Evolutionary conservation across 768 basidiomycete species (phyloP), one percentile per base, ranked within the genome.

Genomic region (Termitomyces sp.): DNA sequence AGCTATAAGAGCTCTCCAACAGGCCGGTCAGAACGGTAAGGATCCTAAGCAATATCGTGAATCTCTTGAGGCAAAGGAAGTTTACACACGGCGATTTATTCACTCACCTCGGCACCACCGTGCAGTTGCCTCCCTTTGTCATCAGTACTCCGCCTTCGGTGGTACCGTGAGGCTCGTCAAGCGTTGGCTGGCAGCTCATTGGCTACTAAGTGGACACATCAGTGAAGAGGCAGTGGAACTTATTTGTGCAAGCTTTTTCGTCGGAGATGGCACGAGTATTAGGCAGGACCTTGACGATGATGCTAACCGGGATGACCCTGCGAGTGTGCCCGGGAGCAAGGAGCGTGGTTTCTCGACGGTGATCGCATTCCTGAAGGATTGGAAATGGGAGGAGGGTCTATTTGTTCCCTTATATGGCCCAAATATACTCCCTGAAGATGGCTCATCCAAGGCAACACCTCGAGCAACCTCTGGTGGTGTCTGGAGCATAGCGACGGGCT

Each of bases 111-210:
- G 84, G 35, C 96, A 98, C 65, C 97, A 99, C 66, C 79, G 88
- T 0, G 89, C 90, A 0, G 77, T 98, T 47, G 82, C 87, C 0
- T 81, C 88, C 2, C 75, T 98, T 20, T 86, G 85, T 51, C 94
- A 98, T 69, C 85, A 83, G 48, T 88, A 84, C 65, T 70, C 83
- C 0, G 90, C 94, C 11, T 97, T 86, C 70, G 79, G 92, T 3
- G 85, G 88, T 9, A 94, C 95, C 0, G 89, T 92, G 16, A 80
- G 97, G 40, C 79, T 98, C 16, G 82, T 91, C 52, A 96, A 98
- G 74, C 82, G 96, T 44, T 99, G 97, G 97, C 75, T 98, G 54
- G 85, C 90, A 0, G 76, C 88, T 7, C 97, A 99, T 67, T 92
- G 90, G 88, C 79, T 97, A 56, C 79, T 98, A 35, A 77, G 81